phyloP scores from a whole-genome alignment of 2,329 filamentous ascomycete species.

The Fusarium multiceps region DNA sequence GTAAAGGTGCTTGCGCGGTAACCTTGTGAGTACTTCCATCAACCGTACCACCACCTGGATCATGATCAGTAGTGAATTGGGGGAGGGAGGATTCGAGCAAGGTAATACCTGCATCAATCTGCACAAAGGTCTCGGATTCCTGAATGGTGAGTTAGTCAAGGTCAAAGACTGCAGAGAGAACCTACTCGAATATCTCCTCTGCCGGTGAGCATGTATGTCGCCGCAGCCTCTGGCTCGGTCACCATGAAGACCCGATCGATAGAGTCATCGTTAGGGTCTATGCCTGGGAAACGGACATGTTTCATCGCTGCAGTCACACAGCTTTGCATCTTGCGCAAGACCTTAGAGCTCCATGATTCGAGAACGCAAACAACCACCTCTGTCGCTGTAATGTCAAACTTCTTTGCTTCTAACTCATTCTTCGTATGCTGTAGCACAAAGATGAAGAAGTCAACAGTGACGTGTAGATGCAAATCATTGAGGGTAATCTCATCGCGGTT shows the following conservation, averaged over 20 bases:
- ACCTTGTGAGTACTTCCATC: not conserved
- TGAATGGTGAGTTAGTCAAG: not conserved
- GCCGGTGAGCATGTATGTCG: not conserved
- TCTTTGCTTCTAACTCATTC: not conserved
- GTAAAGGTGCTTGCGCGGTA: not conserved
- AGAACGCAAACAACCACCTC: not conserved
- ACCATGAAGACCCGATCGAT: slow-evolving; percentile 4
- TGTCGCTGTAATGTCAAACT: not conserved
- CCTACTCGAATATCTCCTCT: not conserved
- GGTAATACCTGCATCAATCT: slow-evolving; percentile 9
- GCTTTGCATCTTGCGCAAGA: not conserved
- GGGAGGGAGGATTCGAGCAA: too few species aligned
- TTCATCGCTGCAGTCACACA: not conserved
- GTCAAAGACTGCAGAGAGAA: too few species aligned
- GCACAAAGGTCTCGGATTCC: not conserved
- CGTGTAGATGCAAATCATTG: not conserved
- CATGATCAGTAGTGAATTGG: not conserved
- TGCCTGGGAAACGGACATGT: not conserved
- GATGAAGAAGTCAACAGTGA: not conserved
- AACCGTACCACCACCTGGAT: not conserved
- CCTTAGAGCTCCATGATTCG: not conserved
- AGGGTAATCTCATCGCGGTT: not conserved
- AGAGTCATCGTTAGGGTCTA: not conserved
- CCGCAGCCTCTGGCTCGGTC: slow-evolving; percentile 1
- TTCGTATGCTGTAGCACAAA: not conserved